Evolutionary conservation across 208 protist genomes (phyloP).

Genomic region (Wallacemonas sp.): DNA sequence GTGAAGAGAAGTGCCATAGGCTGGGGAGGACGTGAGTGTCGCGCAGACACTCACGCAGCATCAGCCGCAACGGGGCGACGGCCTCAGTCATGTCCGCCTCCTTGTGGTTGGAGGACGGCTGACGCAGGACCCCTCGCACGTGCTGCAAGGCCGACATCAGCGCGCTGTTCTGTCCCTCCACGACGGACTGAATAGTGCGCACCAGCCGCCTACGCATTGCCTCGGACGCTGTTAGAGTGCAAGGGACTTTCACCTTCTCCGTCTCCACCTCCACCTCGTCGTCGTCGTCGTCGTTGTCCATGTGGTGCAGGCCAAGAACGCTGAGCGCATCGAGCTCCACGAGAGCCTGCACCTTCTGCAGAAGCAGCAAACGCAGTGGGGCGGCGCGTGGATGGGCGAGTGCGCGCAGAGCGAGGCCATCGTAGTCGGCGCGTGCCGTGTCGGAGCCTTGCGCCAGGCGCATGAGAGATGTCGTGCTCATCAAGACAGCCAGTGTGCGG

Average conservation of each 20-base stretch:
- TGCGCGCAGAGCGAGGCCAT: too few species aligned
- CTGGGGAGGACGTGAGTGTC: neutral
- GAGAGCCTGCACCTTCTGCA: neutral
- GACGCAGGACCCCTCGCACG: too few species aligned
- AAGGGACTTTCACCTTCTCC: too few species aligned
- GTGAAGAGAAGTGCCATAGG: neutral
- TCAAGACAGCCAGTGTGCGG: neutral
- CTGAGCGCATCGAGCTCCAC: conserved; percentile 10
- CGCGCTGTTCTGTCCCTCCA: too few species aligned
- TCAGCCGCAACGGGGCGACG: too few species aligned
- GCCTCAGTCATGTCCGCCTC: too few species aligned
- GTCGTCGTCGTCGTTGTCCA: neutral
- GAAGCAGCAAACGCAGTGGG: neutral
- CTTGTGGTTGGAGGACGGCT: too few species aligned
- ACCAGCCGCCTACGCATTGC: too few species aligned
- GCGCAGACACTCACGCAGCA: neutral
- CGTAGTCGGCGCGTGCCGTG: too few species aligned
- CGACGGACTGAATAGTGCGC: too few species aligned
- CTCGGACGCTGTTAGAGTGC: too few species aligned
- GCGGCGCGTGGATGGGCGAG: neutral
- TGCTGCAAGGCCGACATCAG: too few species aligned
- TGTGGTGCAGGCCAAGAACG: neutral
- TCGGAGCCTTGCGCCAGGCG: neutral
- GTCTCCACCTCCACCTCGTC: neutral
- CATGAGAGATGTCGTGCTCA: neutral